Evolutionary conservation across 2,329 filamentous ascomycete species (phyloP), one percentile per base, ranked within the genome.

Genomic region (Neofusicoccum umdonicola): DNA sequence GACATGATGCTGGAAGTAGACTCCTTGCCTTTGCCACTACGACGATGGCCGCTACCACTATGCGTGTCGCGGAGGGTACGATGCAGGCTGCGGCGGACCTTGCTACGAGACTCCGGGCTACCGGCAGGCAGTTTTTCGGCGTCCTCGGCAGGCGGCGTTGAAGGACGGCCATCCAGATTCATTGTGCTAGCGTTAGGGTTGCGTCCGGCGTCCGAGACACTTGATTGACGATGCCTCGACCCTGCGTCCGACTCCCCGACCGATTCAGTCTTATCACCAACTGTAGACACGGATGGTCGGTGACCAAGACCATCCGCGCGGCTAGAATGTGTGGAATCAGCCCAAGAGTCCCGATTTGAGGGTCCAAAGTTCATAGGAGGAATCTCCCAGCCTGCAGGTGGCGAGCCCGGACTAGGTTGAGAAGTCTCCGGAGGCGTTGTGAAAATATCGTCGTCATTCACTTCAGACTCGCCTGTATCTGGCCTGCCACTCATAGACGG

Each of bases 11-110:
- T 89, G 2, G 87, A 87, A 3, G 84, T 80, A 3, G 88, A 89
- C 57, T 96, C 92, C 72, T 88, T 91, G 58, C 90, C 89, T 75
- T 90, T 93, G 69, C 88, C 88, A 74, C 90, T 89, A 37, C 91
- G 87, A 70, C 91, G 89, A 71, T 84, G 78, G 62, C 66, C 70
- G 83, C 85, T 78, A 83, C 88, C 66, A 82, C 89, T 71, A 82
- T 90, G 79, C 13, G 90, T 85, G 71, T 98, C 94, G 68, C 95
- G 87, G 65, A 98, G 84, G 12, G 93, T 97, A 65, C 93, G 90
- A 71, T 97, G 94, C 13, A 98, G 81, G 74, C 93, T 97, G 67
- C 93, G 88, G 27, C 94, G 89, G 58, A 93, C 88, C 73, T 89
- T 92, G 65, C 83, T 88, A 68, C 82, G 84, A 48, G 90, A 87